These are phyloP conservation scores for Fusarium avenaceum DNA, from an alignment of 2,329 filamentous ascomycete genomes.

Conservation along the genomic window DNA sequence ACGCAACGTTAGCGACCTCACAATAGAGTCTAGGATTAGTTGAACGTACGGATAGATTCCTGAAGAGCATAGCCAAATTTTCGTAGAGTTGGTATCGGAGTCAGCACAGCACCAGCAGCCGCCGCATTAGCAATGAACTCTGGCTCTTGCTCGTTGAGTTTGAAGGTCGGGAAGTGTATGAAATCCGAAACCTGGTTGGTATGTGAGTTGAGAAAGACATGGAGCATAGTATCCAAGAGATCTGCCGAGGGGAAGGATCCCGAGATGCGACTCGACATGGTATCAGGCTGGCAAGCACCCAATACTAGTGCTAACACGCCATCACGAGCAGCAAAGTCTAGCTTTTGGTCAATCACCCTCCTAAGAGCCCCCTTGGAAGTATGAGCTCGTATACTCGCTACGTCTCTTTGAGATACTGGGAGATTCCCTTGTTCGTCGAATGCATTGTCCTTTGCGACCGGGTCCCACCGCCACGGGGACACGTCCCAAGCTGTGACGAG, in stretches of 20 bases:
- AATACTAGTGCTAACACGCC: conserved; percentile 74
- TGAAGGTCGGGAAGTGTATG: conserved; percentile 73
- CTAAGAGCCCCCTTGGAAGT: conserved; percentile 55
- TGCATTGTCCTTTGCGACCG: conserved; percentile 59
- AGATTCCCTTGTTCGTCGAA: conserved; percentile 62
- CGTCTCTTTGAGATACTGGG: conserved; percentile 58
- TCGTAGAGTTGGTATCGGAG: conserved; percentile 68
- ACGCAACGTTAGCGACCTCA: conserved; percentile 3
- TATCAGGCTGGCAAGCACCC: conserved; percentile 66
- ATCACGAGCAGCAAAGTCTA: conserved; percentile 67
- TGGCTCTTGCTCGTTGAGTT: conserved; percentile 66
- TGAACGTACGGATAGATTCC: conserved; percentile 62
- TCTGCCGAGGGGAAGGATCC: conserved; percentile 73
- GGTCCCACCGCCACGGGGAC: conserved; percentile 66
- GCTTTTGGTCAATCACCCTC: conserved; percentile 59
- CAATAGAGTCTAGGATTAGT: neutral
- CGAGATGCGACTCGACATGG: conserved; percentile 65
- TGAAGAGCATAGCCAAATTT: conserved; percentile 71
- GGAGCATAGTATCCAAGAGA: conserved; percentile 71
- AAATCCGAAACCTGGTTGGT: conserved; percentile 69
- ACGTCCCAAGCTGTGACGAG: conserved; percentile 64
- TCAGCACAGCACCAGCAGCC: conserved; percentile 71
- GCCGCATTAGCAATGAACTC: conserved; percentile 72
- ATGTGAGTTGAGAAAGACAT: conserved; percentile 71
- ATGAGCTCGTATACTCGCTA: conserved; percentile 56